A percentile compares a stretch with the other conserved stretches of the same genome.
phyloP scores from a whole-genome alignment of 2,329 filamentous ascomycete genomes.

The Ceratocystis destructans region DNA sequence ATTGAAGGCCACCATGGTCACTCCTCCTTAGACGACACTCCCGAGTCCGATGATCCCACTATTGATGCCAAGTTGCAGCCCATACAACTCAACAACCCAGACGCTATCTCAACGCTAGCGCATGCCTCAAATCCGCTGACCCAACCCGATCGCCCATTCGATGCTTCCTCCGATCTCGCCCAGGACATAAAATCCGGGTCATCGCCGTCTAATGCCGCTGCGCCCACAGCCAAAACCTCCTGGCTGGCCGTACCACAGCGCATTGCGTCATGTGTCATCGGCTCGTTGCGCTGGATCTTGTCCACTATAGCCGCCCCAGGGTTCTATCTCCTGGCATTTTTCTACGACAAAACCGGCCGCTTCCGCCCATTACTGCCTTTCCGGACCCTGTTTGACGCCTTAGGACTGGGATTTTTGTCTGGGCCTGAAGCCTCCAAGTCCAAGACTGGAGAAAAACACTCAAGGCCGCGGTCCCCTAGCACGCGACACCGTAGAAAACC shows the following conservation, averaged over 20 bases:
- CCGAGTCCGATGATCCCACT: conserved; percentile 22
- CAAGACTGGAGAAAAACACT: conserved; percentile 7
- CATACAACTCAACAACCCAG: conserved; percentile 27
- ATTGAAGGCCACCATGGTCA: conserved; percentile 15
- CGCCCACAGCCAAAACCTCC: neutral
- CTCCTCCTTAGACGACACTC: conserved; percentile 30
- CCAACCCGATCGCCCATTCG: conserved; percentile 24
- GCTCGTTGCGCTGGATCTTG: conserved; percentile 64
- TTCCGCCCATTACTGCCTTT: conserved; percentile 69
- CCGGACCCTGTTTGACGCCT: conserved; percentile 41
- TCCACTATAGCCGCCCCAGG: conserved; percentile 67
- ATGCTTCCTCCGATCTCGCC: conserved; percentile 44
- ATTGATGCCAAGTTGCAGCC: conserved; percentile 5
- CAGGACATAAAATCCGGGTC: conserved; percentile 34
- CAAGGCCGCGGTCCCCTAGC: neutral
- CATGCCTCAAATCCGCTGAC: conserved; percentile 21
- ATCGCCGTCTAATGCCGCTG: conserved; percentile 21
- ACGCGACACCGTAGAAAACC: conserved; percentile 11
- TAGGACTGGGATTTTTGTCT: conserved; percentile 5
- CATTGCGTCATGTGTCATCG: conserved; percentile 57
- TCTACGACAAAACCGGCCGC: conserved; percentile 65
- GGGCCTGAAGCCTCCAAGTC: neutral
- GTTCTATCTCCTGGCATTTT: conserved; percentile 66
- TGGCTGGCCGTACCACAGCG: conserved; percentile 51
- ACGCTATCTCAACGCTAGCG: conserved; percentile 15